A percentile compares a stretch with the other conserved stretches of the same genome.
These are phyloP conservation scores for Mucor plumbeus DNA, from an alignment of 371 early-diverging fungal genomes.

Conservation along the genomic window DNA sequence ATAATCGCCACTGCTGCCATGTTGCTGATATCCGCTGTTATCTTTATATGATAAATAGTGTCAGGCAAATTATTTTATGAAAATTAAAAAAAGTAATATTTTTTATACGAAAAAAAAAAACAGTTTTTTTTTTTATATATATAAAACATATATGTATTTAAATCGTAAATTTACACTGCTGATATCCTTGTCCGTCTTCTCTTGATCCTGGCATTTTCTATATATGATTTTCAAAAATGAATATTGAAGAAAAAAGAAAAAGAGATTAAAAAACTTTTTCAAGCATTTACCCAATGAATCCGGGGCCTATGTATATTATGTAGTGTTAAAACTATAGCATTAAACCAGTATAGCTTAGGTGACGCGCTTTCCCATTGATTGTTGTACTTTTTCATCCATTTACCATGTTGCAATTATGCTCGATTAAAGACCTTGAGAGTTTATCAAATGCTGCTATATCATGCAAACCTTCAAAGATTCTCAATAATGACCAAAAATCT, in stretches of 20 bases:
- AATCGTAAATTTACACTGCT: constrained; percentile 21
- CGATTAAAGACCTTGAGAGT: constrained; percentile 8
- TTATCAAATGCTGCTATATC: constrained; percentile 19
- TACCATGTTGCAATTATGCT: constrained; percentile 11
- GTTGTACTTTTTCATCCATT: background rate
- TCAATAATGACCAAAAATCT: constrained; percentile 23
- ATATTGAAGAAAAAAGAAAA: background rate
- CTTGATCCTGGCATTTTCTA: constrained; percentile 25
- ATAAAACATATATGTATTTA: background rate
- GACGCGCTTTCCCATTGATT: constrained; percentile 13
- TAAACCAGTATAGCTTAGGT: background rate
- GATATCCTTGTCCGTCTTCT: constrained; percentile 26
- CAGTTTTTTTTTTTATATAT: background rate
- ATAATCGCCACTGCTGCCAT: background rate
- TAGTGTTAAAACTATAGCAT: background rate
- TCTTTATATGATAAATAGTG: constrained; percentile 10
- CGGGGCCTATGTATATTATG: background rate
- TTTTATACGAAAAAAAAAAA: too few relatives aligned
- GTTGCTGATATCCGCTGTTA: constrained; percentile 15
- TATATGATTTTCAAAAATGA: background rate
- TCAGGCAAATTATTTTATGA: background rate
- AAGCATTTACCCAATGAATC: background rate
- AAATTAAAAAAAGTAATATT: too few relatives aligned
- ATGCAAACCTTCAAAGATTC: constrained; percentile 8
- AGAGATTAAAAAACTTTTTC: constrained; percentile 12